phyloP scores from a whole-genome alignment of 768 basidiomycete genomes.

The Ramaria rubella region DNA sequence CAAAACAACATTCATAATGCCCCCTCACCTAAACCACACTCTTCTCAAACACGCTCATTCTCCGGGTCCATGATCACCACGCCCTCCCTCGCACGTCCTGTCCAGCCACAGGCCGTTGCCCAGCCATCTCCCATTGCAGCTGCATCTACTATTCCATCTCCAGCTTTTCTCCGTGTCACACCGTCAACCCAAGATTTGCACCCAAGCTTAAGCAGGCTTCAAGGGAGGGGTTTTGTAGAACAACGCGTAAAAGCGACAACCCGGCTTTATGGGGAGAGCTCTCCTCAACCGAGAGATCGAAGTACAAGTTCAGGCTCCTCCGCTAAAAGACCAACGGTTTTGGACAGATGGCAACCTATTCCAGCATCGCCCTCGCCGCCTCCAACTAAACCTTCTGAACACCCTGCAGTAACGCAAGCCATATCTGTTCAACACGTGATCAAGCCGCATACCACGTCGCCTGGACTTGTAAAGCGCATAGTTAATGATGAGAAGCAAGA shows the following conservation, averaged over 20 bases:
- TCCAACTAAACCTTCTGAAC: not conserved
- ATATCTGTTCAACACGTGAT: not conserved
- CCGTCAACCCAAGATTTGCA: slow-evolving; percentile 62
- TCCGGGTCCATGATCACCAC: slow-evolving; percentile 17
- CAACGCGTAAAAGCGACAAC: slow-evolving; percentile 70
- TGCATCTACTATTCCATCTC: slow-evolving; percentile 39
- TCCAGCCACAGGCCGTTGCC: slow-evolving; percentile 37
- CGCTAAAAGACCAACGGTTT: slow-evolving; percentile 39
- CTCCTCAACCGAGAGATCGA: not conserved
- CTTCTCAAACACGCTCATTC: slow-evolving; percentile 29
- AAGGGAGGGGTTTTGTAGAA: slow-evolving; percentile 83
- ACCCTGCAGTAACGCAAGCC: not conserved
- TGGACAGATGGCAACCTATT: slow-evolving; percentile 64
- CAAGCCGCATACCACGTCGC: not conserved
- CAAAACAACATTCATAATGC: not conserved
- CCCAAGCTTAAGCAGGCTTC: slow-evolving; percentile 73
- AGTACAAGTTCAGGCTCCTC: slow-evolving; percentile 22
- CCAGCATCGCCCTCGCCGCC: slow-evolving; percentile 18
- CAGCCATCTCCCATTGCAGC: slow-evolving; percentile 39
- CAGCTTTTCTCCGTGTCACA: slow-evolving; percentile 49
- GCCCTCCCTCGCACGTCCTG: slow-evolving; percentile 44
- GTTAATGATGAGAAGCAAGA: not conserved
- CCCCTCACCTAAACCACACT: not conserved
- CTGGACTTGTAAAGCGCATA: not conserved
- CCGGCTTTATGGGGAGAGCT: slow-evolving; percentile 33